phyloP scores from a whole-genome alignment of 192 early-diverging fungal species.

The Backusella sp. region DNA sequence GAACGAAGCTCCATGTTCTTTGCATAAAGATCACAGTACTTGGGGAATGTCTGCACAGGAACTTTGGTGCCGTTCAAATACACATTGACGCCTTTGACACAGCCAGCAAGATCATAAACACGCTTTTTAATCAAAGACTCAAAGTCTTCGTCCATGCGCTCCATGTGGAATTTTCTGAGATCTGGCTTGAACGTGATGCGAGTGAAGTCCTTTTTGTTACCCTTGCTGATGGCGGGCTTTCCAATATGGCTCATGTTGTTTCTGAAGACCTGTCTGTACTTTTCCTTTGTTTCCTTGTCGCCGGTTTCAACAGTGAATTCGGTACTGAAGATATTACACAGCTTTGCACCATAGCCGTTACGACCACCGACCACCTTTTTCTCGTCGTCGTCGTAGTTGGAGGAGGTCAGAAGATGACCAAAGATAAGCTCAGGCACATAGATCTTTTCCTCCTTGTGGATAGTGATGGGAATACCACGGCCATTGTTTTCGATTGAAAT shows the following conservation, averaged over 20 bases:
- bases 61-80: slow-evolving; percentile 82
- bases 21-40: slow-evolving; percentile 83
- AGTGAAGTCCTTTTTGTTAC: slow-evolving; percentile 78
- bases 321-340: slow-evolving; percentile 95
- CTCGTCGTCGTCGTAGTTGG: slow-evolving; percentile 95
- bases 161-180: slow-evolving; percentile 88
- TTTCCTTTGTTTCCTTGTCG: slow-evolving; percentile 64
- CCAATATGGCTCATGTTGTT: slow-evolving; percentile 89
- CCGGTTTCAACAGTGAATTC: slow-evolving; percentile 94
- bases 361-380: slow-evolving; percentile 95
- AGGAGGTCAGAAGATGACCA: slow-evolving; percentile 94
- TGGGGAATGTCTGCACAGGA: slow-evolving; percentile 85
- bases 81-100: slow-evolving; percentile 80
- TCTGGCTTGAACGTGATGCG: slow-evolving; percentile 95
- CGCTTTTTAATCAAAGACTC: slow-evolving; percentile 88
- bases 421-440: slow-evolving; percentile 98
- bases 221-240: slow-evolving; percentile 70
- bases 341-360: slow-evolving; percentile 93
- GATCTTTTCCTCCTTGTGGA: slow-evolving; percentile 84
- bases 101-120: slow-evolving; percentile 92
- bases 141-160: slow-evolving; percentile 80
- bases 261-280: slow-evolving; percentile 82
- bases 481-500: slow-evolving; percentile 96
- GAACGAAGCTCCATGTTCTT: slow-evolving; percentile 23
- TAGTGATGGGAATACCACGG: slow-evolving; percentile 90